Evolutionary conservation across 2,329 filamentous ascomycete species (phyloP).

Genomic region (Metarhizium rileyi): DNA sequence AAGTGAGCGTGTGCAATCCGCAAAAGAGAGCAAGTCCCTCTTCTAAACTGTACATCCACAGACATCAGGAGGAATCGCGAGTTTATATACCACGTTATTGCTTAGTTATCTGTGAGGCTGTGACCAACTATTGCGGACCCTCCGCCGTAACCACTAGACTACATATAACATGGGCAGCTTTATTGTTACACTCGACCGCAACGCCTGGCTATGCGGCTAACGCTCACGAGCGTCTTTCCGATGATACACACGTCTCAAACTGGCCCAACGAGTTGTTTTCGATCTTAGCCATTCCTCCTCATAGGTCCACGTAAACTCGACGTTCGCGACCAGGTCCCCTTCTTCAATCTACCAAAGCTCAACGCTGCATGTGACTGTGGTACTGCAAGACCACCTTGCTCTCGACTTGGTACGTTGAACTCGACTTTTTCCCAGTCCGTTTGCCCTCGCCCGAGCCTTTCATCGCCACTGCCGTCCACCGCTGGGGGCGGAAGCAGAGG

Average conservation of each 20-base stretch:
- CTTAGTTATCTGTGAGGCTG: too few species aligned
- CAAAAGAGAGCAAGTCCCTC: too few species aligned
- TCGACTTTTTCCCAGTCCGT: conserved; percentile 20
- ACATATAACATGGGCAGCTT: too few species aligned
- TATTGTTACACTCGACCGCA: too few species aligned
- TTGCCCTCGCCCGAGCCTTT: conserved; percentile 11
- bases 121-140: too few species aligned
- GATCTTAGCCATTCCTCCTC: conserved; percentile 11
- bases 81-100: too few species aligned
- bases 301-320: conserved; percentile 28
- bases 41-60: too few species aligned
- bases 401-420: conserved; percentile 12
- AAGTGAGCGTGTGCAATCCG: too few species aligned
- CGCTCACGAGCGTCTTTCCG: background rate
- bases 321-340: conserved; percentile 36
- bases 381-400: conserved; percentile 12
- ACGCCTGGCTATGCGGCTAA: too few species aligned
- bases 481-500: conserved; percentile 20
- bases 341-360: conserved; percentile 41
- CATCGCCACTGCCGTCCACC: conserved; percentile 20
- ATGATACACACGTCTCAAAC: background rate
- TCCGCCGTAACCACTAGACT: too few species aligned
- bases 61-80: too few species aligned
- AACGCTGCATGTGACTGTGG: conserved; percentile 29
- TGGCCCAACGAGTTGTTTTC: background rate